Conservation (phyloP, 805 yeast genomes). For the Saccharomyces kudriavzevii region DNA sequence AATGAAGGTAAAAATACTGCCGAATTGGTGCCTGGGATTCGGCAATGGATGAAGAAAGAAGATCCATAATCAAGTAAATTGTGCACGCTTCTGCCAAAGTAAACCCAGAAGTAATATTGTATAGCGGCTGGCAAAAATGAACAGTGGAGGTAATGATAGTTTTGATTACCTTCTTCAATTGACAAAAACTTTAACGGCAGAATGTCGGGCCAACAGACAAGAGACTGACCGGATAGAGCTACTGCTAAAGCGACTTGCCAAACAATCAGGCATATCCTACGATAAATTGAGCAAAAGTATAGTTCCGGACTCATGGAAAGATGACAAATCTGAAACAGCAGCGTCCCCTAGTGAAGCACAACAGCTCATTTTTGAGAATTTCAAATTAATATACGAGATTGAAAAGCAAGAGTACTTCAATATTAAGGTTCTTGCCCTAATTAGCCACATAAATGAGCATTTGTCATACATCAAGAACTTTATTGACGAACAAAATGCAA, state of each 20-base stretch:
- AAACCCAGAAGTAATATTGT: background rate
- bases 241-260: slow-evolving; percentile 14
- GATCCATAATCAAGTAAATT: background rate
- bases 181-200: slow-evolving; percentile 17
- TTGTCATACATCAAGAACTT: slow-evolving; percentile 23
- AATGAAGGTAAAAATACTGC: background rate
- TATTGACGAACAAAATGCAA: slow-evolving; percentile 22
- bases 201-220: slow-evolving; percentile 21
- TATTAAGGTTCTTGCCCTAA: slow-evolving; percentile 5
- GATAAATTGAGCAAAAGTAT: slow-evolving; percentile 15
- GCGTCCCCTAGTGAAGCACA: slow-evolving; percentile 9
- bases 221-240: slow-evolving; percentile 24
- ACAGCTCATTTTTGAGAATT: slow-evolving; percentile 12
- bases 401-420: slow-evolving; percentile 3
- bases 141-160: slow-evolving; percentile 16
- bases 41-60: background rate
- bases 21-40: too few relatives aligned
- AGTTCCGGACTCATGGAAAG: slow-evolving; percentile 2
- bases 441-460: slow-evolving; percentile 24
- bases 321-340: slow-evolving; percentile 4
- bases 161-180: slow-evolving; percentile 25
- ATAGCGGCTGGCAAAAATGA: slow-evolving; percentile 6
- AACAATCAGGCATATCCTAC: slow-evolving; percentile 18
- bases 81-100: background rate
- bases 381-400: slow-evolving; percentile 12